Evolutionary conservation across 352 stramenopile species (phyloP).

Genomic region (Halophytophthora batemanensis): DNA sequence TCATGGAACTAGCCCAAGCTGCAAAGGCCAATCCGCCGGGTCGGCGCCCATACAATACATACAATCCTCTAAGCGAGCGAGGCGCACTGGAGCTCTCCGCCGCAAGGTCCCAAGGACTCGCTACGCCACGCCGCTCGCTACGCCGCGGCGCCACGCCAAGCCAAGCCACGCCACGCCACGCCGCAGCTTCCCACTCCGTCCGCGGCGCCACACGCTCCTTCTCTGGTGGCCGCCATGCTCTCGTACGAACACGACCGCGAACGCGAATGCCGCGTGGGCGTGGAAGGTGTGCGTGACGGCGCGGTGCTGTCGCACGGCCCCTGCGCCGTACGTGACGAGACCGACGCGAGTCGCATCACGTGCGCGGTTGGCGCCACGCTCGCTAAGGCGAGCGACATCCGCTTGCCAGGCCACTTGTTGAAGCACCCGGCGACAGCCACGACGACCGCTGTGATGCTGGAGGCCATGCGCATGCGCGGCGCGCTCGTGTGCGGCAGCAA

Average conservation of each 20-base stretch:
- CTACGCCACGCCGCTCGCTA: no score
- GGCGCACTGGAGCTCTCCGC: no score
- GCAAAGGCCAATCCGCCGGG: neutral
- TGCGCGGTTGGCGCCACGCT: neutral
- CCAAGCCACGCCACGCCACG: no score
- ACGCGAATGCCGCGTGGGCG: neutral
- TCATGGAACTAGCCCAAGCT: neutral
- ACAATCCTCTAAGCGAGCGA: no score
- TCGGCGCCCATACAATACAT: neutral
- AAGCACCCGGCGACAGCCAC: neutral
- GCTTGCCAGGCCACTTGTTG: neutral
- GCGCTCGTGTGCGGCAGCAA: slow-evolving; percentile 5
- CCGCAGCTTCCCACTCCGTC: no score
- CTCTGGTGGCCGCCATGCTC: neutral
- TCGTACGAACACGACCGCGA: neutral
- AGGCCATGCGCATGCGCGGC: slow-evolving; percentile 2
- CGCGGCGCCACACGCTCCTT: no score
- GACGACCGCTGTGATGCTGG: neutral
- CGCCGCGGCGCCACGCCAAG: no score
- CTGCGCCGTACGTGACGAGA: neutral
- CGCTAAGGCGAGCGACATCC: no score
- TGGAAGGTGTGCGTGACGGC: no score
- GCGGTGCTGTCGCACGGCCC: no score
- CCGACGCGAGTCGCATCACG: neutral
- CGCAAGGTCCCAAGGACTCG: no score